A percentile compares a stretch with the other conserved stretches of the same genome.
These are phyloP conservation scores for Saccharum spontaneum DNA, from an alignment of 176 grass and related monocot species.

Conservation along the genomic window DNA sequence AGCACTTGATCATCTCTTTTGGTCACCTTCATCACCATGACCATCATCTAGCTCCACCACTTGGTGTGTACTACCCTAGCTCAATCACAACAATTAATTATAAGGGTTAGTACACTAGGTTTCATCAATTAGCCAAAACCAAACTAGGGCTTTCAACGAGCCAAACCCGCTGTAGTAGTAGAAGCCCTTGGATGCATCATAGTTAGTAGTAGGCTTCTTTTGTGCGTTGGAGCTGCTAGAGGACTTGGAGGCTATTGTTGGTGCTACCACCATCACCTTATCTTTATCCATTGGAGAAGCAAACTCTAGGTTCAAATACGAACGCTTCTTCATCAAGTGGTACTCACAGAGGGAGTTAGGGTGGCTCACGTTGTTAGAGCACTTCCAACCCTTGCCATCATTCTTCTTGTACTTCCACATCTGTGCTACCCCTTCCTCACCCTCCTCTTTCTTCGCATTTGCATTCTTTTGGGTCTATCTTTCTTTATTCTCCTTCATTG, in stretches of 20 bases:
- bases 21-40: too few species aligned
- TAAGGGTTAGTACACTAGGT: too few species aligned
- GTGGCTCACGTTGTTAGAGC: background rate
- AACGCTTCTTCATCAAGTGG: background rate
- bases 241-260: background rate
- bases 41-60: too few species aligned
- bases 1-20: too few species aligned
- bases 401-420: slow-evolving; percentile 36
- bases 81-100: too few species aligned
- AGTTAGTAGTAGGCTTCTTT: background rate
- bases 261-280: background rate
- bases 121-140: too few species aligned
- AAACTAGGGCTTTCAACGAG: background rate
- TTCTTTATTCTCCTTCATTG: background rate
- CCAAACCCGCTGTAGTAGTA: background rate
- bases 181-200: background rate
- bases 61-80: too few species aligned
- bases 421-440: too few species aligned
- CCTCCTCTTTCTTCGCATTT: background rate
- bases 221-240: background rate
- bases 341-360: slow-evolving; percentile 32
- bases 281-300: too few species aligned
- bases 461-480: background rate
- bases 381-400: slow-evolving; percentile 35
- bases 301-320: background rate